Base-by-base conservation (phyloP, 2,329 filamentous ascomycete species). In the Phoma herbarum region DNA sequence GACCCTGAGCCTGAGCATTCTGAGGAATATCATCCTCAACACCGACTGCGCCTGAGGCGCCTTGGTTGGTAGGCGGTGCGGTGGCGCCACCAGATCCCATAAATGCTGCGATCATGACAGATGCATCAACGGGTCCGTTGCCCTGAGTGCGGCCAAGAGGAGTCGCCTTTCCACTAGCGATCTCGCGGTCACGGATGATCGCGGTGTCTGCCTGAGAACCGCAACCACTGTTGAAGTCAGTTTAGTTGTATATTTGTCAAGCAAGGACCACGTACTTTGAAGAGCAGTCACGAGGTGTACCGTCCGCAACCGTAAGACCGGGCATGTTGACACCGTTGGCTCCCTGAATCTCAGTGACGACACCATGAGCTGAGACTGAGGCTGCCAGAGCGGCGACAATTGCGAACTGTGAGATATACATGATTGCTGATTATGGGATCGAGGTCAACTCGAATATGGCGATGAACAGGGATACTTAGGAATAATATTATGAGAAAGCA, bases 131-230 rank as follows among this genome's bases (percentile, higher is more conserved):
- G 53, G 84, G 83, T 16, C 88, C 88, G 54, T 83, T 85, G 61
- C 83, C 85, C 69, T 86, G 79, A 43, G 87, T 90, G 61, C 86
- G 84, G 60, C 88, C 88, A 9, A 90, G 82, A 46, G 88, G 82
- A 33, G 80, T 81, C 29, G 83, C 84, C 63, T 83, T 80, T 66
- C 78, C 80, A 49, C 78, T 82, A 37, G 78, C 75, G 45, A 90
- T 82, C 72, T 90, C 88, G 11, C 80, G 75, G 65, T 86, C 79
- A 22, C 87, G 84, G 74, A 90, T 89, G 78, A 90, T 89, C 70
- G 87, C 81, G 18, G 88, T 90, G 72, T 90, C 88, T 57, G 84
- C 86, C 72, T 90, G 84, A 16, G 87, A 84, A 60, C 88, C 88
- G 70, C 88, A 90, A 46, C 77, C 68, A 57, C 72, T 75, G 4